These are phyloP conservation scores for Suillus alpinus DNA, from an alignment of 768 basidiomycete species.

Conservation along the genomic window DNA sequence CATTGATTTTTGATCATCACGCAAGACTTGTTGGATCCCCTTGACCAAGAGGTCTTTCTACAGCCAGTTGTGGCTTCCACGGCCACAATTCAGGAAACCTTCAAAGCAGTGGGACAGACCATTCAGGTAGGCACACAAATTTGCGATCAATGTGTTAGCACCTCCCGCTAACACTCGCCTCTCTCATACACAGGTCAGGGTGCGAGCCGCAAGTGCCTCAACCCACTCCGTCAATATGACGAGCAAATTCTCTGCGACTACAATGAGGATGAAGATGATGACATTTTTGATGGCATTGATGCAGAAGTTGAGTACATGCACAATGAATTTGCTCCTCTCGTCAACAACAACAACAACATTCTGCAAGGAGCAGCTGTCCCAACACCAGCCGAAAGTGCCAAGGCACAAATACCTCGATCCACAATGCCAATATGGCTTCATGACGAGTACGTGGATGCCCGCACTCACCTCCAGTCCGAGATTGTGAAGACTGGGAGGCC, in stretches of 20 bases:
- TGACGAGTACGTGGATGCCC: not conserved
- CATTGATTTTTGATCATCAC: not conserved
- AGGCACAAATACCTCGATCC: not conserved
- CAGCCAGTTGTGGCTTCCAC: not conserved
- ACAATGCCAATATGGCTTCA: slow-evolving; percentile 1
- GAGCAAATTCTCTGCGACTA: not conserved
- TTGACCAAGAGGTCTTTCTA: not conserved
- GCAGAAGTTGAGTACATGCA: not conserved
- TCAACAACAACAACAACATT: not conserved
- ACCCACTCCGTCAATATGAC: too few relatives aligned
- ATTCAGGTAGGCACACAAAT: not conserved
- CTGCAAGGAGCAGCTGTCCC: not conserved
- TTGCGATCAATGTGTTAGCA: not conserved
- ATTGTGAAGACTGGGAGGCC: slow-evolving; percentile 3
- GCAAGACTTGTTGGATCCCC: too few relatives aligned
- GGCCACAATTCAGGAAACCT: too few relatives aligned
- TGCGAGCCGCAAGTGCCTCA: too few relatives aligned
- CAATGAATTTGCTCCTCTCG: not conserved
- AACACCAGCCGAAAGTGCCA: too few relatives aligned
- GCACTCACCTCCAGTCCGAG: not conserved
- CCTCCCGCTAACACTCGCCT: not conserved
- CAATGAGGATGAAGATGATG: not conserved
- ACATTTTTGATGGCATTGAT: not conserved
- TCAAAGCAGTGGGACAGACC: too few relatives aligned
- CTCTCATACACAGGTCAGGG: not conserved